Evolutionary conservation across 371 early-diverging fungal species (phyloP).

Genomic region (Lichtheimia ramosa): DNA sequence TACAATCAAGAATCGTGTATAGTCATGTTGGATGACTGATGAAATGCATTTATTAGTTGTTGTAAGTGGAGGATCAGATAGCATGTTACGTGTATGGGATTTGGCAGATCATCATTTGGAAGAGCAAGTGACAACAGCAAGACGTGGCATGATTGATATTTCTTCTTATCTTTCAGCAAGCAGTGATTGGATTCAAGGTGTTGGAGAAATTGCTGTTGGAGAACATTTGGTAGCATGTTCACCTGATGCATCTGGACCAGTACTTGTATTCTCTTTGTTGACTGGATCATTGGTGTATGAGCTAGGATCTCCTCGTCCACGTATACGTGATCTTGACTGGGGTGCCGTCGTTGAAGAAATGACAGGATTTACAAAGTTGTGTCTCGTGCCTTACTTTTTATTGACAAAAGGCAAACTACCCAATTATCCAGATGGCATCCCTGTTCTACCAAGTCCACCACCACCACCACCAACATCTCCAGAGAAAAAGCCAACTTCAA

Average conservation of each 20-base stretch:
- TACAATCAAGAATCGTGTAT: neutral
- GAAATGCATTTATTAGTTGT: constrained; percentile 30
- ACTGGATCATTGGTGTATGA: constrained; percentile 54
- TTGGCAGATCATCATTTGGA: constrained; percentile 14
- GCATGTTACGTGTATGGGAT: constrained; percentile 60
- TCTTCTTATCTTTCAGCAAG: constrained; percentile 37
- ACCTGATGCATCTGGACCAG: constrained; percentile 54
- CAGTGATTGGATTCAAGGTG: constrained; percentile 56
- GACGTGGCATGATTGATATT: constrained; percentile 48
- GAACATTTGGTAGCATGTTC: constrained; percentile 56
- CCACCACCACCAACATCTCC: neutral
- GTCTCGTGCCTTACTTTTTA: constrained; percentile 57
- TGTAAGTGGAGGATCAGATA: constrained; percentile 59
- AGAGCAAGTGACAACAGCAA: neutral
- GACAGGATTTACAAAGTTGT: constrained; percentile 40
- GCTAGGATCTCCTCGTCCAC: constrained; percentile 7
- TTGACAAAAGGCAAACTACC: constrained; percentile 44
- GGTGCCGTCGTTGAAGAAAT: constrained; percentile 17
- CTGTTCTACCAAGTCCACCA: constrained; percentile 6
- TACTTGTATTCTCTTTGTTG: constrained; percentile 54
- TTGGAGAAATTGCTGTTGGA: constrained; percentile 54
- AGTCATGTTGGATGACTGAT: neutral
- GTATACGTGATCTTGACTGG: neutral
- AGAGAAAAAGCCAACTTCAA: neutral
- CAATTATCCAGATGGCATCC: constrained; percentile 4